phyloP scores from a whole-genome alignment of 108 stramenopile genomes.

The Aureococcus anophagefferens region DNA sequence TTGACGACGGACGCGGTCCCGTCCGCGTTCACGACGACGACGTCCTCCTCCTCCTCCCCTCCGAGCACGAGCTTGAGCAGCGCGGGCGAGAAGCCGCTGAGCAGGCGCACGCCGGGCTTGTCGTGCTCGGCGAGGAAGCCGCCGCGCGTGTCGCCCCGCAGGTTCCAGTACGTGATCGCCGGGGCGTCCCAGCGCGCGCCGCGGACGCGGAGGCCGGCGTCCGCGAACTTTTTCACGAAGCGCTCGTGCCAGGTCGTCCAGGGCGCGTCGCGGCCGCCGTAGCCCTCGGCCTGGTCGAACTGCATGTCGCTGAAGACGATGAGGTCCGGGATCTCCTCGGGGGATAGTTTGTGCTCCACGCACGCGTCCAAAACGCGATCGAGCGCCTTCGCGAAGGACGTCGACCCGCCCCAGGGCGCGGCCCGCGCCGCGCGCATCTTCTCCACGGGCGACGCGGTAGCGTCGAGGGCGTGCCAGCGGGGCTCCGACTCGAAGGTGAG shows the following conservation, averaged over 20 bases:
- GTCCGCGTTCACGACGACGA: conserved; percentile 24
- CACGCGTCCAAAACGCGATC: not conserved
- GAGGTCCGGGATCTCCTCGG: conserved; percentile 13
- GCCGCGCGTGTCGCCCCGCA: conserved; percentile 33
- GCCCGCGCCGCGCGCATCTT: conserved; percentile 21
- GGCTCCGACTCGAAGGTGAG: conserved; percentile 39
- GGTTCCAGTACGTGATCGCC: conserved; percentile 42
- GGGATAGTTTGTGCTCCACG: not conserved
- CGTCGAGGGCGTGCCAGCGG: conserved; percentile 24
- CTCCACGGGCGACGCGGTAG: conserved; percentile 11
- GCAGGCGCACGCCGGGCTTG: conserved; percentile 7
- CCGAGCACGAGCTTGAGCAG: conserved; percentile 40
- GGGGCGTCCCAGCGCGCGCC: conserved; percentile 22
- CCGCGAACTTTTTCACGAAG: conserved; percentile 11
- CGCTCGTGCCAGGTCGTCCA: conserved; percentile 9
- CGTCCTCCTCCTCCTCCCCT: conserved; percentile 43
- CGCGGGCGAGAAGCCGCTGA: conserved; percentile 40
- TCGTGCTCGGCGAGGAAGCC: not conserved
- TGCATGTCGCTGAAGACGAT: conserved; percentile 54
- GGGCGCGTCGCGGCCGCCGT: not conserved
- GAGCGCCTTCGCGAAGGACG: conserved; percentile 37
- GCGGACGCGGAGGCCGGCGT: conserved; percentile 7
- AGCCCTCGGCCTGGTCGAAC: conserved; percentile 25
- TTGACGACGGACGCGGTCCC: conserved; percentile 18
- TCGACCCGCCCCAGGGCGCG: conserved; percentile 43